Evolutionary conservation across 2,329 filamentous ascomycete genomes (phyloP), one percentile per base, ranked within the genome.

Genomic region (Ascochyta lentis): DNA sequence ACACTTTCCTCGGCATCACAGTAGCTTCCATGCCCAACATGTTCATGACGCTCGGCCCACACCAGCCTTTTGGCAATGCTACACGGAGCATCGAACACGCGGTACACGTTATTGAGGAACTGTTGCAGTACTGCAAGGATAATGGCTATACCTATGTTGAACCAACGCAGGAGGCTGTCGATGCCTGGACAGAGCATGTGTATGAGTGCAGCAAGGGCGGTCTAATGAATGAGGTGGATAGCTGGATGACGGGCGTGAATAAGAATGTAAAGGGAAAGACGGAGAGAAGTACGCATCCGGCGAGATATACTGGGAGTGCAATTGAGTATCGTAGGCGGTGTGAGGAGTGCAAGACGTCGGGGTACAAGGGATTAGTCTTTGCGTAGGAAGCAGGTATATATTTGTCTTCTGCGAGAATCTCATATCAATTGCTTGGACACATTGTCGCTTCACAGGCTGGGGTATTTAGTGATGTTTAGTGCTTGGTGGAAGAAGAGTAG

Each of bases 201-300:
- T 66, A 76, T 24, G 73, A 79, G 6, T 81, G 79, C 47, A 76
- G 77, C 0, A 66, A 78, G 29, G 81, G 81, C 0, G 52, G 79
- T 4, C 58, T 84, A 24, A 72, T 76, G 0, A 81, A 79, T 58
- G 76, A 82, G 55, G 78, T 83, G 0, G 81, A 84, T 57, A 79
- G 76, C 3, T 84, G 81, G 82, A 83, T 84, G 81, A 84, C 81
- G 2, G 82, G 82, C 0, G 78, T 84, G 1, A 84, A 84, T 59
- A 81, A 75, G 58, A 83, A 84, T 55, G 63, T 84, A 31, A 69
- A 73, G n/a, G 61, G 60, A 2, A 60, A 61, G 71, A 73, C 77
- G 59, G 76, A 75, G 54, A 70, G 81, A 38, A 78, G 70, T 5
- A 71, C 83, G 58, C 48, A 50, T 31, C 48, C 48, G 4, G 77